Conservation (phyloP, 495 filamentous ascomycete species). For the Talaromyces nanjingensis region DNA sequence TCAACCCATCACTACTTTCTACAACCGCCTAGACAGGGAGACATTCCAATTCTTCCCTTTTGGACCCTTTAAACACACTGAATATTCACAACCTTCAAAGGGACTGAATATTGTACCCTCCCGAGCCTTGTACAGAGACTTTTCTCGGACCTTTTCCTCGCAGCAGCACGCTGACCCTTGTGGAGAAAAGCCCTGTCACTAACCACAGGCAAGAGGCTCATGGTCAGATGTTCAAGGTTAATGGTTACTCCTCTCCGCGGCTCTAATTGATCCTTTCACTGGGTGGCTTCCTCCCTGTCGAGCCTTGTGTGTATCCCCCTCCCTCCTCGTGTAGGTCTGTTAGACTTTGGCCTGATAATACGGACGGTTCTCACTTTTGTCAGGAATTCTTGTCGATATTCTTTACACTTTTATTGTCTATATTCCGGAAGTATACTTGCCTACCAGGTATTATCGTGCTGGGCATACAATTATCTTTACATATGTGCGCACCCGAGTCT, state of each 20-base stretch:
- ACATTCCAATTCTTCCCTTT: background rate
- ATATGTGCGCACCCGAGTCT: background rate
- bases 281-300: background rate
- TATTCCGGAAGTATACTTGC: background rate
- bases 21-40: background rate
- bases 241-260: background rate
- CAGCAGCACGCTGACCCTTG: background rate
- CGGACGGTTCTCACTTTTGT: background rate
- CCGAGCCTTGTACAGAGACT: background rate
- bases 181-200: background rate
- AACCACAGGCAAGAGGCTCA: background rate
- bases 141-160: constrained; percentile 4
- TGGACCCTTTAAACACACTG: background rate
- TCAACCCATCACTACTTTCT: background rate
- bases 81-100: background rate
- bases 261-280: background rate
- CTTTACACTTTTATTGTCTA: background rate
- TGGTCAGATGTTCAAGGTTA: background rate
- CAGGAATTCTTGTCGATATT: background rate
- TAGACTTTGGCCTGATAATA: background rate
- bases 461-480: background rate
- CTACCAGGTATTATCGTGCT: background rate
- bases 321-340: constrained; percentile 2
- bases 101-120: background rate
- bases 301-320: background rate